Evolutionary conservation across 1,139 yeast genomes (phyloP).

Genomic region (Fermentozyma sake): DNA sequence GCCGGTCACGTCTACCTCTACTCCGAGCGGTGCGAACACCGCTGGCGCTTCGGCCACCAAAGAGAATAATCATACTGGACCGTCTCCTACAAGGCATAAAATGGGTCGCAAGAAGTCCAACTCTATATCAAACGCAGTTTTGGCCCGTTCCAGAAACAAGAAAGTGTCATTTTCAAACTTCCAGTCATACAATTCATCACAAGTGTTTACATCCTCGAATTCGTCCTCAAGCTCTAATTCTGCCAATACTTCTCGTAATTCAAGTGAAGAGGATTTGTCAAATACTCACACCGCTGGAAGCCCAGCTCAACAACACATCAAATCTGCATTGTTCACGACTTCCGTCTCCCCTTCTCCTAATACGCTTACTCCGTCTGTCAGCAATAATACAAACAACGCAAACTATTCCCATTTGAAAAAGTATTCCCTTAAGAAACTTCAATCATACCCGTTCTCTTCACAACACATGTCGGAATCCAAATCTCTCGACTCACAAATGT

Average conservation of each 20-base stretch:
- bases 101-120: conserved; percentile 10
- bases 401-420: conserved; percentile 6
- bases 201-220: too few species aligned
- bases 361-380: conserved; percentile 8
- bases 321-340: conserved; percentile 9
- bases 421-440: conserved; percentile 11
- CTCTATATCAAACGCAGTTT: conserved; percentile 20
- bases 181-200: too few species aligned
- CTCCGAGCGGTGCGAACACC: too few species aligned
- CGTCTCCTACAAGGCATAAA: too few species aligned
- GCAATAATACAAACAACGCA: conserved; percentile 6
- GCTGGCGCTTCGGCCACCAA: too few species aligned
- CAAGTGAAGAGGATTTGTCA: conserved; percentile 14
- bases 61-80: too few species aligned
- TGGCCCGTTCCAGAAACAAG: conserved; percentile 16
- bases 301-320: conserved; percentile 1
- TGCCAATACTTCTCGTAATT: conserved; percentile 11
- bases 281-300: conserved; percentile 3
- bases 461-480: conserved; percentile 14
- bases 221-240: conserved; percentile 9
- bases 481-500: conserved; percentile 27
- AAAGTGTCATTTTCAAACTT: conserved; percentile 15
- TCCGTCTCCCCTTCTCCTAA: conserved; percentile 12
- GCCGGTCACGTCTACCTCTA: too few species aligned
- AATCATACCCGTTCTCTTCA: conserved; percentile 13